phyloP scores from a whole-genome alignment of 1,139 yeast genomes.

The Debaryomyces singareniensis region DNA sequence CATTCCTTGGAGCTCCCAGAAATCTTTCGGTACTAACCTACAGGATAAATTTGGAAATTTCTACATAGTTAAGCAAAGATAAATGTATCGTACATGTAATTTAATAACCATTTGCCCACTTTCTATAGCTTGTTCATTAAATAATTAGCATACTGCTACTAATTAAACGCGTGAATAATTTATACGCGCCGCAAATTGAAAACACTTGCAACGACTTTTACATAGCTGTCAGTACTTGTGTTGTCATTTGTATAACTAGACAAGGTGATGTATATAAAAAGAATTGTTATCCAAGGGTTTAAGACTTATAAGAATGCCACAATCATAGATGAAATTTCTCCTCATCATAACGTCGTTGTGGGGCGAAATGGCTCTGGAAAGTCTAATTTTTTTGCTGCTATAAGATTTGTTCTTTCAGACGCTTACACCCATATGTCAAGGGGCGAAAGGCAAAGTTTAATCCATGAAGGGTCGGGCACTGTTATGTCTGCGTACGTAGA shows the following conservation, averaged over 20 bases:
- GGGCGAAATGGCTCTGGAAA: conserved; percentile 98
- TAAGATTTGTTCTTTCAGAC: conserved; percentile 86
- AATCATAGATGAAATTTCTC: conserved; percentile 68
- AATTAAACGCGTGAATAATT: too few relatives aligned
- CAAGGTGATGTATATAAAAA: conserved; percentile 35
- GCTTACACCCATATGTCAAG: conserved; percentile 84
- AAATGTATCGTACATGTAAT: too few relatives aligned
- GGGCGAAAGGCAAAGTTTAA: conserved; percentile 82
- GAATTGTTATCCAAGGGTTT: conserved; percentile 80
- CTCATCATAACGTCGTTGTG: conserved; percentile 81
- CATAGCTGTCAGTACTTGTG: too few relatives aligned
- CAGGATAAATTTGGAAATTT: not conserved
- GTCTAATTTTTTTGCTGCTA: conserved; percentile 93
- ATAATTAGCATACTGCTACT: too few relatives aligned
- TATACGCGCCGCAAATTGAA: too few relatives aligned
- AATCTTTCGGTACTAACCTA: not conserved
- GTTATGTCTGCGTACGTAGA: conserved; percentile 94
- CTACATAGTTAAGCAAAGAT: too few relatives aligned
- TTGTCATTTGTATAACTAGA: too few relatives aligned
- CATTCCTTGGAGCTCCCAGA: conserved; percentile 41
- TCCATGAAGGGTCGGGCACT: conserved; percentile 88
- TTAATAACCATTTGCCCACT: too few relatives aligned
- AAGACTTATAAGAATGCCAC: conserved; percentile 89
- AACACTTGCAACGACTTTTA: too few relatives aligned
- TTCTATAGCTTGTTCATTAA: too few relatives aligned